Percentiles rank a stretch among this genome's conserved stretches.
Conservation (phyloP, 257 asterid species). For the Knoxia roxburghii region DNA sequence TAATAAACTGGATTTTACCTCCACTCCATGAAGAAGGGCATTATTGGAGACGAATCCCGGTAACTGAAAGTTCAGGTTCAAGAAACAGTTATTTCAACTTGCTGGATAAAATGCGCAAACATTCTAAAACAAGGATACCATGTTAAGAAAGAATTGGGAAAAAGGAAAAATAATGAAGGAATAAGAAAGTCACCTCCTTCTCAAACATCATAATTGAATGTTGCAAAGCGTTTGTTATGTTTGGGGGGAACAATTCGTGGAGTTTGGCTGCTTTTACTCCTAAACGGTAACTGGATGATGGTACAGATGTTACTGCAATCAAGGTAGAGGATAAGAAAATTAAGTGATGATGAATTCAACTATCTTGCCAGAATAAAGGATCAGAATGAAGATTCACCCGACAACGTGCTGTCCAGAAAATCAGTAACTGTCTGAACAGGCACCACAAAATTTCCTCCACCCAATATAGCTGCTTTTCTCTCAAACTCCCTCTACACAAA, state of each 20-base stretch:
- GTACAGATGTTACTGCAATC: conserved; percentile 51
- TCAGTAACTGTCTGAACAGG: conserved; percentile 81
- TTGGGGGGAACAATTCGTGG: conserved; percentile 64
- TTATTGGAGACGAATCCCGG: conserved; percentile 68
- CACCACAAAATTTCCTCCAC: conserved; percentile 89
- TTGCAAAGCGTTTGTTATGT: conserved; percentile 70
- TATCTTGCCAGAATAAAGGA: neutral
- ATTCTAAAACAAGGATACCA: neutral
- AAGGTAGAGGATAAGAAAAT: conserved; percentile 14
- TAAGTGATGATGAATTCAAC: conserved; percentile 9
- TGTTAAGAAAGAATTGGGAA: neutral
- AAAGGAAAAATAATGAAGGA: neutral
- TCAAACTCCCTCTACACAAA: conserved; percentile 55
- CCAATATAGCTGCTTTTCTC: conserved; percentile 75
- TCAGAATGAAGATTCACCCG: conserved; percentile 37
- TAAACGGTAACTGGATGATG: conserved; percentile 84
- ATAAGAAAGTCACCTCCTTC: conserved; percentile 49
- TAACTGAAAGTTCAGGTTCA: conserved; percentile 40
- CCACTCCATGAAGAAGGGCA: conserved; percentile 94
- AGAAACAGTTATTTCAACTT: neutral
- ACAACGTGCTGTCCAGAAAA: conserved; percentile 56
- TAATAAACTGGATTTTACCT: conserved; percentile 41
- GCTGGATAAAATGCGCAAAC: neutral
- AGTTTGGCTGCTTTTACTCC: conserved; percentile 86
- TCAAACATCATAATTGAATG: conserved; percentile 63